phyloP scores from a whole-genome alignment of 805 yeast genomes.

The Zygoascus biomembranicola region DNA sequence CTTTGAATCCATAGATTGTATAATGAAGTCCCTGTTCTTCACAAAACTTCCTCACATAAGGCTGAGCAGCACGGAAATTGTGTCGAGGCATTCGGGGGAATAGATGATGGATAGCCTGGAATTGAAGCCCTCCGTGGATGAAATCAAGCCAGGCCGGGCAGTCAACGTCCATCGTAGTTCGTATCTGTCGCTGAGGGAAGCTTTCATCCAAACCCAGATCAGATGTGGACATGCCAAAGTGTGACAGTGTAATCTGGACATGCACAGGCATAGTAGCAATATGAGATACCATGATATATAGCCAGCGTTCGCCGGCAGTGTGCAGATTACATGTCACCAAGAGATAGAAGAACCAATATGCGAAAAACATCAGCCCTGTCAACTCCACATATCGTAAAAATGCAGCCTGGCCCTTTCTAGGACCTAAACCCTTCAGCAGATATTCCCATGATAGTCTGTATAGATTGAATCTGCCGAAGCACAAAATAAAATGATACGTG shows the following conservation, averaged over 20 bases:
- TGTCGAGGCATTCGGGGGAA: conserved; percentile 88
- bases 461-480: conserved; percentile 79
- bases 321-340: conserved; percentile 45
- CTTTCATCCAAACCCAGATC: conserved; percentile 76
- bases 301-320: conserved; percentile 45
- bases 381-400: conserved; percentile 79
- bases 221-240: conserved; percentile 89
- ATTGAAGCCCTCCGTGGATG: conserved; percentile 86
- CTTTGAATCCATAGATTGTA: conserved; percentile 74
- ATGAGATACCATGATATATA: conserved; percentile 65
- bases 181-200: conserved; percentile 67
- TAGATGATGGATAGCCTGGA: conserved; percentile 84
- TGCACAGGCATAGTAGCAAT: conserved; percentile 85
- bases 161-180: conserved; percentile 93
- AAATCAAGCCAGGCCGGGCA: conserved; percentile 91
- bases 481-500: conserved; percentile 67
- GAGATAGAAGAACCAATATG: conserved; percentile 74
- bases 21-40: conserved; percentile 67
- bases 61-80: conserved; percentile 70
- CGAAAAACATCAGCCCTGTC: conserved; percentile 58
- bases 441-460: conserved; percentile 78
- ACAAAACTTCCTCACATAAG: conserved; percentile 65
- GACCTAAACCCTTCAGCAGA: conserved; percentile 67
- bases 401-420: conserved; percentile 72
- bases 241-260: conserved; percentile 83